Conservation (phyloP, 345 rosid genomes). For the Gossypium rotundifolium region DNA sequence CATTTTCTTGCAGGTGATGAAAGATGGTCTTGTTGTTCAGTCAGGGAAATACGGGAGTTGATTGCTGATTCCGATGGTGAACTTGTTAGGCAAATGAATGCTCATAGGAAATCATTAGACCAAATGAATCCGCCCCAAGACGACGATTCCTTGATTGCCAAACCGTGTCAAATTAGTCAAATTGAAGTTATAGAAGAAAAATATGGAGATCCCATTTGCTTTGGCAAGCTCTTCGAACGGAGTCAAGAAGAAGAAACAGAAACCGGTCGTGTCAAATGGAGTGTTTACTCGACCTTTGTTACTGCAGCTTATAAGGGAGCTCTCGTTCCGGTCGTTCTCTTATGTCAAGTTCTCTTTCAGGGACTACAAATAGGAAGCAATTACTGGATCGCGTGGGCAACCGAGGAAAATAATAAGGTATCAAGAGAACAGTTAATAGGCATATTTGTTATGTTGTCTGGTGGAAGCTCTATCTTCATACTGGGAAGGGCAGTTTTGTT, state of each 20-base stretch:
- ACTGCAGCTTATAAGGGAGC: conserved; percentile 47
- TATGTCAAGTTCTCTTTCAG: conserved; percentile 53
- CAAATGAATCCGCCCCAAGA: neutral
- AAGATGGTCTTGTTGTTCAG: conserved; percentile 12
- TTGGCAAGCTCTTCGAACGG: conserved; percentile 15
- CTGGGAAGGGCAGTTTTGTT: conserved; percentile 59
- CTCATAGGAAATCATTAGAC: neutral
- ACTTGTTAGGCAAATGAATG: neutral
- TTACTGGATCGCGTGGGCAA: conserved; percentile 75
- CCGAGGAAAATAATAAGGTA: conserved; percentile 32
- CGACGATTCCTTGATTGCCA: conserved; percentile 6
- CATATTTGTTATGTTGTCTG: conserved; percentile 43
- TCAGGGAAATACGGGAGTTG: neutral
- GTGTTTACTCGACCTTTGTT: conserved; percentile 50
- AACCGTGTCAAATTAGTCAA: neutral
- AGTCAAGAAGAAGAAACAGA: conserved; percentile 37
- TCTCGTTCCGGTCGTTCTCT: conserved; percentile 40
- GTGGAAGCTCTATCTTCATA: conserved; percentile 63
- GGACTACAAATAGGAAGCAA: conserved; percentile 63
- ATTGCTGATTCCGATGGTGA: neutral
- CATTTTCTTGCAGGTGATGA: conserved; percentile 10
- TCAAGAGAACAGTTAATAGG: conserved; percentile 37
- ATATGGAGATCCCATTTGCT: conserved; percentile 9
- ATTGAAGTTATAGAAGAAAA: conserved; percentile 18
- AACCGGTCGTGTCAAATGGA: conserved; percentile 62